Base-by-base conservation (phyloP, 1,284 basidiomycete genomes). In the Moesziomyces sp. region DNA sequence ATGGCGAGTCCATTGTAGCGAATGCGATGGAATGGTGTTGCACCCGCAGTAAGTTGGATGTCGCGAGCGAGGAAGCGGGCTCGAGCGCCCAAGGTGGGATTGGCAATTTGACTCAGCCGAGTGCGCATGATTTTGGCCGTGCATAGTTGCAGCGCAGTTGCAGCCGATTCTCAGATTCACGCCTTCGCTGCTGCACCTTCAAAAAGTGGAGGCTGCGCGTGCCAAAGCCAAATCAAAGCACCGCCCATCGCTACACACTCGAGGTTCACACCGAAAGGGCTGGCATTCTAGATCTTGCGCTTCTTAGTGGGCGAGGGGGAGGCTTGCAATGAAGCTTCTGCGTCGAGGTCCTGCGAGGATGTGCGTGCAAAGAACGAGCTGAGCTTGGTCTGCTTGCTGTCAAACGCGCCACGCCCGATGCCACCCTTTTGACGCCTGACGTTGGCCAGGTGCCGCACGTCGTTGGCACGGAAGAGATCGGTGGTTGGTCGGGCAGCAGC, bases 361-460 rank as follows among this genome's bases (percentile, higher is more conserved):
- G 58, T 35, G 34, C 35, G 58, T 6, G 49, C 42, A 47, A 74
- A 74, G 48, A 74, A 74, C 3, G 51, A 50, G 44, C 56, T 60
- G 34, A 74, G 58, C 46, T 67, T 70, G 19, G 46, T 57, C 45
- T 74, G 72, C 42, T 47, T 59, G 40, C 34, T 44, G 13, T 71
- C 67, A 11, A 60, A 63, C 0, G 66, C 72, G 5, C 47, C 54
- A 42, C 72, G 52, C 0, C 72, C 72, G 14, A 74, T 59, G 1
- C 67, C 72, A 6, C 67, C 72, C 34, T 70, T 66, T 21, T 74
- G 72, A 2, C 67, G 47, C 26, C 61, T 74, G 46, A 71, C 63
- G 18, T 59, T 23, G 13, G 50, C 57, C 11, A 74, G 45, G 46
- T 74, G 72, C 1, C 58, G 52, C 1, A 61, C 52, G 26, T 71